Base-by-base conservation (phyloP, 2,329 filamentous ascomycete genomes). In the Aureobasidium subglaciale region DNA sequence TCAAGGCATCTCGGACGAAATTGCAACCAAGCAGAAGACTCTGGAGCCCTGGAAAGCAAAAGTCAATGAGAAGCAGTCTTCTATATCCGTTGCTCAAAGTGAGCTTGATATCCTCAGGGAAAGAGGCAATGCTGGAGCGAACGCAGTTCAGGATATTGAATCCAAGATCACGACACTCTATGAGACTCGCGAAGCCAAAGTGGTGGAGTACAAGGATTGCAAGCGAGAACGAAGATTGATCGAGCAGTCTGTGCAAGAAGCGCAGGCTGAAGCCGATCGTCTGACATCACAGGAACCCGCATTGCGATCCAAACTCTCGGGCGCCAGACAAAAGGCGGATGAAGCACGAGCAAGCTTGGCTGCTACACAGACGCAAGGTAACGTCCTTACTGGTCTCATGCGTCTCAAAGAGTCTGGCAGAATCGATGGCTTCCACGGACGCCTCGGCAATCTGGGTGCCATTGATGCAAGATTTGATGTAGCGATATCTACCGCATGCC, bases 1-100 rank as follows among this genome's bases (percentile, higher is more conserved):
- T 0, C 91, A 97, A 68, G 87, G 84, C 6, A 87, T 96, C 59
- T 97, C 92, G 0, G 90, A 99, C 63, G 81, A 96, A 66, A 97
- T 99, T 63, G 85, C 90, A 0, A 80, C 79, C 4, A 96, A 96
- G 73, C 93, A 99, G 67, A 96, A 95, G 72, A 86, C 89, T 1
- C 78, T 99, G 10, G 92, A 97, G 71, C 93, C 93, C 0, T 99
- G 93, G 93, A 91, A 87, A 63, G 90, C 90, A 62, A 97, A 93
- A 73, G 92, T 99, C 74, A 96, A 93, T 70, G 87, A 96, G 67
- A 97, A 96, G 70, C 87, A 93, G 66, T 96, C 91, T 0, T 84
- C 88, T 3, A 95, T 96, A 62, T 92, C 92, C 4, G 91, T 99
- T 10, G 90, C 93, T 1, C 88, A 96, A 68, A 96, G 90, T 70